A percentile compares a stretch with the other conserved stretches of the same genome.
These are phyloP conservation scores for Atkinsonella texensis DNA, from an alignment of 2,329 filamentous ascomycete genomes.

Conservation along the genomic window DNA sequence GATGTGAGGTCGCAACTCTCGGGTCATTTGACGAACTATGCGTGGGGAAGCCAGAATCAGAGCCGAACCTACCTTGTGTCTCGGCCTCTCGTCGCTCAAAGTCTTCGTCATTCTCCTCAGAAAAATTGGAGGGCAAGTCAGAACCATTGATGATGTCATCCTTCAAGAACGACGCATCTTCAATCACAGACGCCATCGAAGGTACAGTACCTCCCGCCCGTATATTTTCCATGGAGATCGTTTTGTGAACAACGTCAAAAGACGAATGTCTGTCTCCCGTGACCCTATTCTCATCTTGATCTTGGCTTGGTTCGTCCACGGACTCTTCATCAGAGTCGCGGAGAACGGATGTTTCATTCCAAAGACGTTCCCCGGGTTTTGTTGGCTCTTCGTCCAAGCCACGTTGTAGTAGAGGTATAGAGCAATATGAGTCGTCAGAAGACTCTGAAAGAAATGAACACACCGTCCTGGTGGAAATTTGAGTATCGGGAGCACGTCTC, in stretches of 20 bases:
- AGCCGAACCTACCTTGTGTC: constrained; percentile 16
- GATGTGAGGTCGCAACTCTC: constrained; percentile 8
- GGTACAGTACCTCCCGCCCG: constrained; percentile 22
- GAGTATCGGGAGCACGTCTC: constrained; percentile 12
- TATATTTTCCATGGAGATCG: constrained; percentile 37
- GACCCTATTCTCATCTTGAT: constrained; percentile 3
- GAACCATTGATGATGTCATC: constrained; percentile 31
- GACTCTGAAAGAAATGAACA: constrained; percentile 44
- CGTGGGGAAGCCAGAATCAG: constrained; percentile 16
- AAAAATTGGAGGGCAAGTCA: background rate
- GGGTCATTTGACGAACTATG: constrained; percentile 17
- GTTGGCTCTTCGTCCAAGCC: constrained; percentile 41
- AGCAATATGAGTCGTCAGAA: constrained; percentile 65
- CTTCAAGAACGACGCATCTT: constrained; percentile 34
- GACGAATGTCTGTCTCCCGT: constrained; percentile 28
- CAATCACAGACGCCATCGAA: constrained; percentile 8
- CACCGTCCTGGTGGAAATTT: constrained; percentile 21
- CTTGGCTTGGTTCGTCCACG: constrained; percentile 12
- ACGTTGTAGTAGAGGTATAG: constrained; percentile 63
- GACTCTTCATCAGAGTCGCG: constrained; percentile 31
- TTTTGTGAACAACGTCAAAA: constrained; percentile 42
- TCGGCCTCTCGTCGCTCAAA: constrained; percentile 31
- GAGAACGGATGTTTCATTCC: constrained; percentile 44
- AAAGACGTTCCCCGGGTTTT: constrained; percentile 20
- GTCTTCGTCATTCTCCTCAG: constrained; percentile 9